phyloP scores from a whole-genome alignment of 768 basidiomycete genomes.

The Boletus pseudopeckii region DNA sequence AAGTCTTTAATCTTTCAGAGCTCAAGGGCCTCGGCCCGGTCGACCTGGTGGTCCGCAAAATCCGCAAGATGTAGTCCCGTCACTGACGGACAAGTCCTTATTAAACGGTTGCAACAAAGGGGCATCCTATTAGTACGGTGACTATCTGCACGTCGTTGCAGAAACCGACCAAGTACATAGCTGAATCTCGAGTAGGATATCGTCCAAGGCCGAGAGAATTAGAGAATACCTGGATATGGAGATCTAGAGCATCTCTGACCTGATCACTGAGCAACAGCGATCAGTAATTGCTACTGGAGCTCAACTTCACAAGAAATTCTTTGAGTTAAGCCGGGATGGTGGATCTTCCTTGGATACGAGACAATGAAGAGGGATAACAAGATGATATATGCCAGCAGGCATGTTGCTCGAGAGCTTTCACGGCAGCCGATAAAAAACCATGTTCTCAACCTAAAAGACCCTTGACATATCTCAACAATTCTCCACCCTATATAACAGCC shows the following conservation, averaged over 20 bases:
- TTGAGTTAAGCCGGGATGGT: neutral
- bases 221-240: neutral
- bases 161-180: neutral
- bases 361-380: no score
- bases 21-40: neutral
- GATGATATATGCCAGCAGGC: no score
- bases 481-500: constrained; percentile 50
- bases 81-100: constrained; percentile 3
- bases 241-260: constrained; percentile 5
- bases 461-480: constrained; percentile 71
- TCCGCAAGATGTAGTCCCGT: neutral
- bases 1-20: neutral
- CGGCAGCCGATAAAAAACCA: neutral
- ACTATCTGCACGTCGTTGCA: neutral
- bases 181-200: neutral
- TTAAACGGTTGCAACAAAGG: neutral
- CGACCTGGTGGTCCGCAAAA: neutral
- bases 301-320: constrained; percentile 1
- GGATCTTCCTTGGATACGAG: no score
- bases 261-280: constrained; percentile 1
- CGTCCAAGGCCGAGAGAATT: neutral
- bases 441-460: constrained; percentile 52
- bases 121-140: neutral
- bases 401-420: constrained; percentile 1
- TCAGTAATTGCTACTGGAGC: neutral